Percentiles rank a stretch among this genome's conserved stretches.
phyloP scores from a whole-genome alignment of 1,139 yeast genomes.

The Yamadazyma atlantica region DNA sequence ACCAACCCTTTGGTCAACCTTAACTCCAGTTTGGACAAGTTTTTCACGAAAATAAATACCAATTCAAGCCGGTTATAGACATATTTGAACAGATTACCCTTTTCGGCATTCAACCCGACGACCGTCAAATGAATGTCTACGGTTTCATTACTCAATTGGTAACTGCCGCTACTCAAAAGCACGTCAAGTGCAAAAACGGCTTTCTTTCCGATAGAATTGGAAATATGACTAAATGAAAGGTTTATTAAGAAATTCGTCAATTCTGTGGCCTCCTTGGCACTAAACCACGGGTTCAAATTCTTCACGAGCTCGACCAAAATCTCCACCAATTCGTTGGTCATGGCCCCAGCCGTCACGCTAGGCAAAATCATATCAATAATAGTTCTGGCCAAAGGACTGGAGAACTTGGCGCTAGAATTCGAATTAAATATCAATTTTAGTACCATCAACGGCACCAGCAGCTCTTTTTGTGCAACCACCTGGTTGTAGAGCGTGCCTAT shows the following conservation, averaged over 20 bases:
- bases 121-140: slow-evolving; percentile 8
- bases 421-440: slow-evolving; percentile 57
- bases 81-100: slow-evolving; percentile 8
- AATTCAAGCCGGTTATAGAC: slow-evolving; percentile 10
- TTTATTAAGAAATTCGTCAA: slow-evolving; percentile 38
- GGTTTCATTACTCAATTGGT: slow-evolving; percentile 4
- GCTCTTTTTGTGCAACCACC: slow-evolving; percentile 16
- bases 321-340: slow-evolving; percentile 62
- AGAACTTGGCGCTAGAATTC: slow-evolving; percentile 35
- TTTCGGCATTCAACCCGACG: slow-evolving; percentile 8
- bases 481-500: slow-evolving; percentile 26
- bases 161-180: slow-evolving; percentile 25
- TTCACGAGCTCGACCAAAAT: slow-evolving; percentile 58
- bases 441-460: slow-evolving; percentile 49
- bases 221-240: slow-evolving; percentile 40
- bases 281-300: slow-evolving; percentile 52
- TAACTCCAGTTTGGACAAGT: background rate
- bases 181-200: slow-evolving; percentile 57
- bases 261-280: slow-evolving; percentile 35
- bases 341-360: slow-evolving; percentile 17
- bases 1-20: slow-evolving; percentile 1
- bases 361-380: slow-evolving; percentile 25
- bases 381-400: slow-evolving; percentile 20
- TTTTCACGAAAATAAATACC: slow-evolving; percentile 10
- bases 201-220: slow-evolving; percentile 46